Conservation (phyloP, 257 asterid species). For the Solanum ossicruentum region DNA sequence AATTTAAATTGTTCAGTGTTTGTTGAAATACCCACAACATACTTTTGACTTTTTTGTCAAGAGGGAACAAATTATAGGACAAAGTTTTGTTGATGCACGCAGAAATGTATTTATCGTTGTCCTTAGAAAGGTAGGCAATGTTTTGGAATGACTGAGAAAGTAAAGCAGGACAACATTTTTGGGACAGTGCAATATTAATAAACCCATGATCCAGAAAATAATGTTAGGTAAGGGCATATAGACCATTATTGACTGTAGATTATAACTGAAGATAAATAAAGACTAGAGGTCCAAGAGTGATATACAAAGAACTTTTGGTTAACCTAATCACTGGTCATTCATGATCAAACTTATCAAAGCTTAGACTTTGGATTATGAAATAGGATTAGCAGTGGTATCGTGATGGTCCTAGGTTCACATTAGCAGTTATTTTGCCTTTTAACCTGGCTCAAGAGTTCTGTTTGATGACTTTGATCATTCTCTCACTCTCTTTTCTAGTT, state of each 20-base stretch:
- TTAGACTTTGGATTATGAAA: neutral
- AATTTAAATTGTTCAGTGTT: neutral
- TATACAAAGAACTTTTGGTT: neutral
- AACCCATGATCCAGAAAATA: neutral
- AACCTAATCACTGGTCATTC: neutral
- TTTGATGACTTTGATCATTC: neutral
- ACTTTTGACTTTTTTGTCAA: neutral
- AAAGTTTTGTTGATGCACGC: neutral
- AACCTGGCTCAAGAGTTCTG: neutral
- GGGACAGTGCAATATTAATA: neutral
- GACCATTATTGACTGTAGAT: neutral
- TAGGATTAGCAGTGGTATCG: neutral
- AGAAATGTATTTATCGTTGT: neutral
- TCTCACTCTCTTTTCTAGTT: neutral
- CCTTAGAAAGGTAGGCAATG: neutral
- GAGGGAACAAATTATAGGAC: neutral
- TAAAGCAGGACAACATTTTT: neutral
- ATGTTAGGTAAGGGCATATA: neutral
- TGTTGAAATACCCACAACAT: neutral
- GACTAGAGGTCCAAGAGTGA: neutral
- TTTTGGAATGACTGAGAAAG: neutral
- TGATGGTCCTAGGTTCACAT: neutral
- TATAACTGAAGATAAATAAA: neutral
- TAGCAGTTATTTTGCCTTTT: neutral
- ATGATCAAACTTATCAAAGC: neutral